A percentile compares a stretch with the other conserved stretches of the same genome.
Conservation (phyloP, 169 alveolate genomes). For the Plasmodium relictum region DNA sequence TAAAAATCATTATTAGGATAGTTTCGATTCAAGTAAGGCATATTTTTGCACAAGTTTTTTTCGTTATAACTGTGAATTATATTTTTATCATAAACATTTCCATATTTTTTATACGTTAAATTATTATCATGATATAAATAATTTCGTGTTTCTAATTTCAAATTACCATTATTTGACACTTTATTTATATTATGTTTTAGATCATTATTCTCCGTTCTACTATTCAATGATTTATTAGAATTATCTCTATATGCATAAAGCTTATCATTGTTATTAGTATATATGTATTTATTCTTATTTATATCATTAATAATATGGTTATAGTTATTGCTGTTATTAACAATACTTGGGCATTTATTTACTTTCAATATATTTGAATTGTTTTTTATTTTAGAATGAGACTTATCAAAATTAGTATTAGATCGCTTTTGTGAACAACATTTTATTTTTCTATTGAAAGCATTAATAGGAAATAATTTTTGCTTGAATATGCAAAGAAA, state of each 20-base stretch:
- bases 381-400: not conserved
- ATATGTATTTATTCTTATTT: not conserved
- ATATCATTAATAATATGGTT: not conserved
- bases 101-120: not conserved
- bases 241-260: not conserved
- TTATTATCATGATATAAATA: not conserved
- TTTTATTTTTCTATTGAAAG: not conserved
- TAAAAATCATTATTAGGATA: not conserved
- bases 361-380: not conserved
- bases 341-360: not conserved
- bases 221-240: not conserved
- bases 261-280: not conserved
- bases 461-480: not conserved
- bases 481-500: constrained; percentile 23
- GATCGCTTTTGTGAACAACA: not conserved
- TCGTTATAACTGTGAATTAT: not conserved
- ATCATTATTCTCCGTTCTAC: not conserved
- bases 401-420: not conserved
- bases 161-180: not conserved
- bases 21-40: too few species aligned
- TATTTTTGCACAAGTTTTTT: not conserved
- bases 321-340: not conserved
- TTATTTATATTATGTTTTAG: not conserved
- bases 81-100: not conserved
- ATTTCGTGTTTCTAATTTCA: not conserved